Conservation (phyloP, 306 rosid genomes). For the Casuarina cunninghamiana region DNA sequence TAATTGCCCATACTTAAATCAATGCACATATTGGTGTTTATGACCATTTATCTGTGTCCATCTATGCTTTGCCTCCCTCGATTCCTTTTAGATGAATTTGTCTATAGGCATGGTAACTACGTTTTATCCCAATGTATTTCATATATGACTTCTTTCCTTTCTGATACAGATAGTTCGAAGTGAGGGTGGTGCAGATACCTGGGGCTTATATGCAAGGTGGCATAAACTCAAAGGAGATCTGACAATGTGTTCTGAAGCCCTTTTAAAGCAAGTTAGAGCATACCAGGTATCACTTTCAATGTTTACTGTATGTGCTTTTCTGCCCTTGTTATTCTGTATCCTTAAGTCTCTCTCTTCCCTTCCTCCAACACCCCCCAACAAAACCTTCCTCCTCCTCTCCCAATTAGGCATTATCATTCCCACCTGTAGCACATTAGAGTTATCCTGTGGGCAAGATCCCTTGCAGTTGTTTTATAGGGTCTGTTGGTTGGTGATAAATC, state of each 20-base stretch:
- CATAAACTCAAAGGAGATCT: constrained; percentile 85
- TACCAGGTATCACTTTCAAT: constrained; percentile 68
- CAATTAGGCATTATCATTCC: not conserved
- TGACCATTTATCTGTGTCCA: not conserved
- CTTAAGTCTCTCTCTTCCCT: too few relatives aligned
- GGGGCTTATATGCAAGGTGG: constrained; percentile 95
- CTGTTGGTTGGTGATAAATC: not conserved
- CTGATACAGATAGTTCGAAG: constrained; percentile 65
- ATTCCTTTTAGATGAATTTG: not conserved
- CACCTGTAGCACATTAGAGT: not conserved
- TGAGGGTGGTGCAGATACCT: constrained; percentile 68
- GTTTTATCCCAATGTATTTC: not conserved
- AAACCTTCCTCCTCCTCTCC: not conserved
- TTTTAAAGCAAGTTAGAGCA: constrained; percentile 91
- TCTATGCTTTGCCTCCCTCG: not conserved
- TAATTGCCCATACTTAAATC: not conserved
- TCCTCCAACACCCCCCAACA: too few relatives aligned
- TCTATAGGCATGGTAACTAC: not conserved
- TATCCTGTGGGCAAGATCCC: not conserved
- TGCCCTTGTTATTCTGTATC: not conserved
- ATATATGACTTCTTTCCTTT: constrained; percentile 26
- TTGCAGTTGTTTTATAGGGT: not conserved
- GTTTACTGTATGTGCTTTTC: not conserved
- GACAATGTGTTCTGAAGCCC: constrained; percentile 88
- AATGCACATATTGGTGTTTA: not conserved